Evolutionary conservation across 768 basidiomycete species (phyloP), one percentile per base, ranked within the genome.

Genomic region (Agrocybe praecox): DNA sequence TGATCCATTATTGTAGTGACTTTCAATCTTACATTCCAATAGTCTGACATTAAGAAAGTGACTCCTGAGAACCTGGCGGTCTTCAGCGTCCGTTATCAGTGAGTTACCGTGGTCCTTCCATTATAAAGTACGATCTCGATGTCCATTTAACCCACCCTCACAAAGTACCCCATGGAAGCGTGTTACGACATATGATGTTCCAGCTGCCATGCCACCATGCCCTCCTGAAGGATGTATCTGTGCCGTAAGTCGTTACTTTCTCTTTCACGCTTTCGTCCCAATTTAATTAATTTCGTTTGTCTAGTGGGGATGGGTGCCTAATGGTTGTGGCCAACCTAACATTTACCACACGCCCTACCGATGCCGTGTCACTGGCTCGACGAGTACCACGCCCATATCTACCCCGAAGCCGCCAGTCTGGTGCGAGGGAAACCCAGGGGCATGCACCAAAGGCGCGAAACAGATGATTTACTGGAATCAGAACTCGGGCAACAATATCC

Each of bases 391-490:
- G 0, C 73, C 78, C 14, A 55, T 84, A 11, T 80, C 75, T 14
- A 47, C 69, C 0, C 68, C 76, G 6, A 71, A 81, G 56, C 74
- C 83, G 11, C 73, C 82, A 1, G 74, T 77, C 3, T 84, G 82
- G 82, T 84, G 83, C 62, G 77, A 84, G 62, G 75, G 72, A 42
- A 69, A 83, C 53, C 66, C 69, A 4, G 62, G 62, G 9, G 69
- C 63, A 21, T 84, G 83, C 59, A 69, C 69, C 19, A 69, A 75
- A 59, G 83, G 82, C 43, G 72, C 83, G 2, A 83, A 83, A 60
- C 82, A 84, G 71, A 79, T 83, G 78, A 60, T 84, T 36, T 79
- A 77, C 65, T 84, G 81, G 81, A 74, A 84, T 60, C 81, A 83
- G 62, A 46, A 52, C 0, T 71, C 74, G 2, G 78, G 81, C 2